Evolutionary conservation across 169 alveolate genomes (phyloP).

Genomic region (Plasmodium gaboni): DNA sequence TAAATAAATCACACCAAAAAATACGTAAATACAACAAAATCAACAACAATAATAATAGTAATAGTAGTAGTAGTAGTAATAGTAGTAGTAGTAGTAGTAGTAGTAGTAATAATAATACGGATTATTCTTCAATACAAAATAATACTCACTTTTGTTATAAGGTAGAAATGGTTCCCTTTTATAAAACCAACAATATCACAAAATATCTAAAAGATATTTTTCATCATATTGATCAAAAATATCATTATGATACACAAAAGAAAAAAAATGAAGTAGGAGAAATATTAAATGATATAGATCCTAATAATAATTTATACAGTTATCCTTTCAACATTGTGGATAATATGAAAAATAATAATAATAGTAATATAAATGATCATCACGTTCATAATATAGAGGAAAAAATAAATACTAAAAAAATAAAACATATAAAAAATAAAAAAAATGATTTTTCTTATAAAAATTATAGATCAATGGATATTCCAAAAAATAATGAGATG

Average conservation of each 20-base stretch:
- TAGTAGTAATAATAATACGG: not conserved
- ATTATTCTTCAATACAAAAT: not conserved
- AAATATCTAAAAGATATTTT: slow-evolving; percentile 29
- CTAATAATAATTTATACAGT: slow-evolving; percentile 1
- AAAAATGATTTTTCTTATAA: not conserved
- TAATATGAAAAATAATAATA: not conserved
- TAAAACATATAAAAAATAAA: not conserved
- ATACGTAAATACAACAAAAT: not conserved
- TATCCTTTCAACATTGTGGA: slow-evolving; percentile 45
- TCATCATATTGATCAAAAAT: slow-evolving; percentile 3
- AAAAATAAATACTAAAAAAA: not conserved
- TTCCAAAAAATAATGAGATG: not conserved
- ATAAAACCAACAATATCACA: slow-evolving; percentile 30
- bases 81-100: not conserved
- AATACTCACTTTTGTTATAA: slow-evolving; percentile 30
- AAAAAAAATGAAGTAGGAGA: not conserved
- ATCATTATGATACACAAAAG: not conserved
- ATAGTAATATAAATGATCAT: not conserved
- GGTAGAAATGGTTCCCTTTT: slow-evolving; percentile 60
- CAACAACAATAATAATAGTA: not conserved
- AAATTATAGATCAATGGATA: not conserved
- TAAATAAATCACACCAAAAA: not conserved
- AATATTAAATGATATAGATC: slow-evolving; percentile 10
- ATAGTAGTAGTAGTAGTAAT: not conserved
- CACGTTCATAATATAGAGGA: not conserved